These are phyloP conservation scores for Picochlorum sp. DNA, from an alignment of 139 green algal genomes.

Conservation along the genomic window DNA sequence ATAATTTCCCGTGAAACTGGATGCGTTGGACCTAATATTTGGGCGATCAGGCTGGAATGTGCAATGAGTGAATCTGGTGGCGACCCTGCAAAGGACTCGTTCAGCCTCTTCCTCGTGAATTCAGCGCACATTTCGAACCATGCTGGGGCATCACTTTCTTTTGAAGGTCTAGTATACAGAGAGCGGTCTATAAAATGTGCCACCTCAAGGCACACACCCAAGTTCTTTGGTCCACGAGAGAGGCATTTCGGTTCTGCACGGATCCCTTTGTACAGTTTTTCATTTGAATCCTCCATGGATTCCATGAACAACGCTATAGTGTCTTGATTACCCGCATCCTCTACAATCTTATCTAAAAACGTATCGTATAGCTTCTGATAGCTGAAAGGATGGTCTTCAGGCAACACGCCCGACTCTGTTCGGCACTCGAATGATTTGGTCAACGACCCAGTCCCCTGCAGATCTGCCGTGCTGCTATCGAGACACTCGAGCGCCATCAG, in stretches of 20 bases:
- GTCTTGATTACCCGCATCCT: not conserved
- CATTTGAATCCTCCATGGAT: constrained; percentile 20
- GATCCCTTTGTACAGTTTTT: constrained; percentile 10
- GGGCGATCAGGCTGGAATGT: constrained; percentile 8
- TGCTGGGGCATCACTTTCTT: constrained; percentile 31
- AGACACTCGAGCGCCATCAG: not conserved
- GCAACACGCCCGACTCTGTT: constrained; percentile 40
- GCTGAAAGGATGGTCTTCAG: constrained; percentile 24
- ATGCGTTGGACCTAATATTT: constrained; percentile 16
- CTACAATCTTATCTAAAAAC: constrained; percentile 15
- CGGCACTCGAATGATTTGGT: constrained; percentile 24
- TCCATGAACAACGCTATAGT: constrained; percentile 3
- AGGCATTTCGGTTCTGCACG: not conserved
- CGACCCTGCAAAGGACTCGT: constrained; percentile 1
- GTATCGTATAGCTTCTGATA: constrained; percentile 8
- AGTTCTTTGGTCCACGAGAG: constrained; percentile 2
- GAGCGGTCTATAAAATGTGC: constrained; percentile 39
- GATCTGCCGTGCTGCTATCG: not conserved
- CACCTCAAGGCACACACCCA: constrained; percentile 20
- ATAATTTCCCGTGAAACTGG: constrained; percentile 11
- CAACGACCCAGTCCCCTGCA: not conserved
- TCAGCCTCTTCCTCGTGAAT: constrained; percentile 14
- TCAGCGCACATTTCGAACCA: constrained; percentile 35
- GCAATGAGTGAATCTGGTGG: constrained; percentile 26
- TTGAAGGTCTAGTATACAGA: constrained; percentile 22